These are phyloP conservation scores for Pistacia vera DNA, from an alignment of 345 rosid species.

Conservation along the genomic window DNA sequence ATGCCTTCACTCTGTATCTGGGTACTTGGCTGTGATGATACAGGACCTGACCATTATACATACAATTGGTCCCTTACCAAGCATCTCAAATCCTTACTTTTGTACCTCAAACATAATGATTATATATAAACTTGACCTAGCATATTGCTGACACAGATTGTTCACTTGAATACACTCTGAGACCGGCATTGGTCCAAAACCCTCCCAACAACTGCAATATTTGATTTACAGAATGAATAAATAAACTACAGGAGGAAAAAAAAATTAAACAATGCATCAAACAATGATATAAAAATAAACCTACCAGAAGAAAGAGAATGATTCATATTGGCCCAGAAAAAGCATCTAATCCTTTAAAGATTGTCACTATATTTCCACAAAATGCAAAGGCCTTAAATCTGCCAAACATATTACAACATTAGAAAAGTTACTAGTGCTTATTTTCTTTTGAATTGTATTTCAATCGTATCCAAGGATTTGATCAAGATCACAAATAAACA, in stretches of 20 bases:
- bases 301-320: slow-evolving; percentile 36
- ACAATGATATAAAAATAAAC: background rate
- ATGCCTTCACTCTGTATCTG: slow-evolving; percentile 18
- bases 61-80: slow-evolving; percentile 22
- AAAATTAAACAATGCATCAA: background rate
- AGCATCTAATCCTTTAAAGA: slow-evolving; percentile 65
- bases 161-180: slow-evolving; percentile 22
- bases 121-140: slow-evolving; percentile 7
- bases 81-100: slow-evolving; percentile 27
- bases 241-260: background rate
- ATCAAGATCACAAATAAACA: background rate
- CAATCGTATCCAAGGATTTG: background rate
- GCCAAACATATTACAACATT: slow-evolving; percentile 19
- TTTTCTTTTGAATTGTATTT: background rate
- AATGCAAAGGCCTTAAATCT: slow-evolving; percentile 56
- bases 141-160: background rate
- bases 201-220: slow-evolving; percentile 20
- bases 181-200: slow-evolving; percentile 5
- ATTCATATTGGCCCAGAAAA: slow-evolving; percentile 43
- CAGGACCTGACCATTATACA: slow-evolving; percentile 10
- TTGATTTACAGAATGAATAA: background rate
- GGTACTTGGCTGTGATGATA: slow-evolving; percentile 26
- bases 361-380: slow-evolving; percentile 61
- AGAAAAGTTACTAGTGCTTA: too few relatives aligned
- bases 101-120: slow-evolving; percentile 19